Evolutionary conservation across 352 stramenopile genomes (phyloP), one percentile per base, ranked within the genome.

Genomic region (Plasmopara muralis): DNA sequence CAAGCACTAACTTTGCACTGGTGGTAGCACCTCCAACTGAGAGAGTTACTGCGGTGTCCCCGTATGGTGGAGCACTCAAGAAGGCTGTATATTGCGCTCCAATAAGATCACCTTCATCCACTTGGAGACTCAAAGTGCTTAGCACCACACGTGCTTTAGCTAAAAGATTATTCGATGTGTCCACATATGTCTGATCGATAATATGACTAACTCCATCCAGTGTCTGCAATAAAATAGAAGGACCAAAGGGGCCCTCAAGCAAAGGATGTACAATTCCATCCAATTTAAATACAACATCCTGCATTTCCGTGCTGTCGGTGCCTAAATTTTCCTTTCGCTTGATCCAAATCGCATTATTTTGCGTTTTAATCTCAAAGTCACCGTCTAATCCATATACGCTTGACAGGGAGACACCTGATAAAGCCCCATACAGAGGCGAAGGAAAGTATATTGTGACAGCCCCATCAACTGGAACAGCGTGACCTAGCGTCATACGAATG

Each of bases 161-260:
- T 2, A 91, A 57, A 4, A 74, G 14, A 5, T 66, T 25, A 18
- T 34, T 31, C 2, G 64, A 76, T 0, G 67, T 61, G 39, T 83
- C 62, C 37, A 82, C 53, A 33, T 70, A 63, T 3, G 25, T 47
- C 51, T 89, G 81, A 40, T 91, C 74, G 15, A 89, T 80, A 10
- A 87, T 46, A 9, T 42, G 50, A 20, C 46, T 58, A 46, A 48
- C 30, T 13, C 9, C 51, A 52, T 87, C 70, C 7, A 79, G 53
- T 5, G 73, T 88, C 5, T 86, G 69, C 12, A 90, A 16, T 4
- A 76, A 62, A 10, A 88, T 46, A 9, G 43, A 48, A 29, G 49
- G 53, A 0, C 76, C 80, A 8, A 89, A 57, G 0, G 72, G 56
- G 10, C 77, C 80, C 62, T 90, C 80, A 2, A 89, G 42, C 15